Evolutionary conservation across 2,329 filamentous ascomycete species (phyloP).

Genomic region (Cladophialophora carrionii): DNA sequence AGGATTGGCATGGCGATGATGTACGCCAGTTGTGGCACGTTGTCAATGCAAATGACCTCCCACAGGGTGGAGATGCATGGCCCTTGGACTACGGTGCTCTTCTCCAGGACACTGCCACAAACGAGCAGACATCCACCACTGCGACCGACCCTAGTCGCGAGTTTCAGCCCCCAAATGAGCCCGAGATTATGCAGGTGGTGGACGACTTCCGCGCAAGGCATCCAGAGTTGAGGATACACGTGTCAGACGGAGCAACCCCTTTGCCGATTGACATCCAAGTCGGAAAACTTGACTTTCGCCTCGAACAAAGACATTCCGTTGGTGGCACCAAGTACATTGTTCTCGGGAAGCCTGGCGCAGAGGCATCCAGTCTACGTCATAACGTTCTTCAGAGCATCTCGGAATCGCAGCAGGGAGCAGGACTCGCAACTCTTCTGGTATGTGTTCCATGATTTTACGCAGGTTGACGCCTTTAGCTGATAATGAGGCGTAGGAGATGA

Average conservation of each 20-base stretch:
- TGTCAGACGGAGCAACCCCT: constrained; percentile 19
- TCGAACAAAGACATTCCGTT: constrained; percentile 36
- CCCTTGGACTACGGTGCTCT: constrained; percentile 47
- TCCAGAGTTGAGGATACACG: constrained; percentile 27
- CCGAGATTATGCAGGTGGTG: constrained; percentile 22
- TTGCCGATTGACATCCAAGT: constrained; percentile 31
- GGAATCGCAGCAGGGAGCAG: constrained; percentile 42
- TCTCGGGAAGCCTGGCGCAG: constrained; percentile 37
- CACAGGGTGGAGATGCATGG: constrained; percentile 48
- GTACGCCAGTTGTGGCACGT: constrained; percentile 47
- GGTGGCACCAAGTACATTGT: constrained; percentile 44
- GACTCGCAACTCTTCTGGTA: constrained; percentile 48
- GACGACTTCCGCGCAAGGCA: constrained; percentile 29
- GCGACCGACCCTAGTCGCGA: constrained; percentile 10
- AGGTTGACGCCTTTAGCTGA: constrained; percentile 23
- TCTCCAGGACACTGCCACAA: constrained; percentile 41
- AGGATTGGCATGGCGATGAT: constrained; percentile 47
- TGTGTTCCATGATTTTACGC: constrained; percentile 10
- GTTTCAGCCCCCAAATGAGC: constrained; percentile 13
- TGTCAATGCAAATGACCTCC: constrained; percentile 43
- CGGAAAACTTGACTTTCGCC: constrained; percentile 44
- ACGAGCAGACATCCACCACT: constrained; percentile 36
- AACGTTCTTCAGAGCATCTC: constrained; percentile 41
- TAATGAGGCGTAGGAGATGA: constrained; percentile 45
- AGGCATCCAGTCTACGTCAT: constrained; percentile 41